Conservation (phyloP, 768 basidiomycete genomes). For the Boletus sp. region DNA sequence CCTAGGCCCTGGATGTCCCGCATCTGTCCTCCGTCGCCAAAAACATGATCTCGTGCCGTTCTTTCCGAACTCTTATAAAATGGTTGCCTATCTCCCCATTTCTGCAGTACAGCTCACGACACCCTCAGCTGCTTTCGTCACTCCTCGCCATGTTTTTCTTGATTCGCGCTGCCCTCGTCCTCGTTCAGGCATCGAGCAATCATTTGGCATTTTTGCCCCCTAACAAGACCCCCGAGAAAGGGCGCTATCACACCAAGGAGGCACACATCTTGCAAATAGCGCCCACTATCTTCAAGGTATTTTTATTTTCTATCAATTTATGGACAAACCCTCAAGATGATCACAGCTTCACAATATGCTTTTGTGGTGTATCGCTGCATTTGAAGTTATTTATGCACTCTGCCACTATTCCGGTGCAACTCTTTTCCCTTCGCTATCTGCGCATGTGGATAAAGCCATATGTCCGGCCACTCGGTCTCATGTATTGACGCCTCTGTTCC, state of each 20-base stretch:
- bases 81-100: not conserved
- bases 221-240: conserved; percentile 50
- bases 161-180: conserved; percentile 44
- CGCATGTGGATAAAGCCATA: conserved; percentile 33
- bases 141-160: conserved; percentile 43
- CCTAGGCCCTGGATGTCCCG: not conserved
- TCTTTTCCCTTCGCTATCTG: conserved; percentile 35
- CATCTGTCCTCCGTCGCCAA: not conserved
- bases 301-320: not conserved
- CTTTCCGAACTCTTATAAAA: conserved; percentile 19
- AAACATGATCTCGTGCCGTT: not conserved
- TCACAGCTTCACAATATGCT: conserved; percentile 48
- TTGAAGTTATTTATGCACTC: conserved; percentile 50
- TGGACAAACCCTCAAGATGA: not conserved
- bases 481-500: conserved; percentile 41
- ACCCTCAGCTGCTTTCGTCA: not conserved
- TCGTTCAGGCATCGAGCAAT: conserved; percentile 49
- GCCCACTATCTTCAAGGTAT: conserved; percentile 54
- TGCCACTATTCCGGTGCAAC: conserved; percentile 28
- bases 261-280: conserved; percentile 54
- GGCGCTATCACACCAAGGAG: conserved; percentile 53
- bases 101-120: not conserved
- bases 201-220: conserved; percentile 56
- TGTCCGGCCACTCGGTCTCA: conserved; percentile 30
- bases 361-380: conserved; percentile 47